Percentiles rank a stretch among this genome's conserved stretches.
Evolutionary conservation across 2,329 filamentous ascomycete genomes (phyloP).

Genomic region (Didymella arachidicola): DNA sequence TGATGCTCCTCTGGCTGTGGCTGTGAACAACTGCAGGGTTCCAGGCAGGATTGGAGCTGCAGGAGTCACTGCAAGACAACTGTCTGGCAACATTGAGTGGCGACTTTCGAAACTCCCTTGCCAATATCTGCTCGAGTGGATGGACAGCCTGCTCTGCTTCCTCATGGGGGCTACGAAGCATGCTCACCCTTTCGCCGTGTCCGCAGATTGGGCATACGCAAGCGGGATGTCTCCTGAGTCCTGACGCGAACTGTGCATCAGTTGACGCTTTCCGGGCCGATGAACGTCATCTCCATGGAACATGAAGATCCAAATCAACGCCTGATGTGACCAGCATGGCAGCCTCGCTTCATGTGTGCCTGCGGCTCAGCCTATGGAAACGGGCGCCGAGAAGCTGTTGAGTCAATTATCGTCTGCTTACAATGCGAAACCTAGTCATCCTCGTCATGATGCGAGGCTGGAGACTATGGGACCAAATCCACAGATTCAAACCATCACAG

Average conservation of each 20-base stretch:
- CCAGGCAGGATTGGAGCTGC: conserved; percentile 3
- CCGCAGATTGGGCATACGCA: conserved; percentile 9
- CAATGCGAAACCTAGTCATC: conserved; percentile 18
- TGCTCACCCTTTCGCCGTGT: conserved; percentile 4
- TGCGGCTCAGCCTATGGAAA: conserved; percentile 21
- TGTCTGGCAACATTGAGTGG: conserved; percentile 14
- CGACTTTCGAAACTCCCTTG: not conserved
- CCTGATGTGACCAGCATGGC: conserved; percentile 3
- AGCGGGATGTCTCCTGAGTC: conserved; percentile 1
- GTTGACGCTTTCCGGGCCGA: conserved; percentile 2
- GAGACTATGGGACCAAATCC: conserved; percentile 14
- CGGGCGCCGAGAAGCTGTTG: conserved; percentile 20
- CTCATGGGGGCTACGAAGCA: not conserved
- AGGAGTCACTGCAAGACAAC: conserved; percentile 4
- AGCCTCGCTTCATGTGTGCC: conserved; percentile 18
- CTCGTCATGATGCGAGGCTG: conserved; percentile 7
- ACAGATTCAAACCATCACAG: conserved; percentile 10
- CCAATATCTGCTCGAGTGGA: not conserved
- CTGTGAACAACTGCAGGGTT: conserved; percentile 25
- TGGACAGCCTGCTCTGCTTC: conserved; percentile 1
- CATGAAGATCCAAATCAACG: conserved; percentile 19
- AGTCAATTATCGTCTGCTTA: conserved; percentile 33
- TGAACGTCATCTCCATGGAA: conserved; percentile 14
- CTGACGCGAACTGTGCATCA: conserved; percentile 8
- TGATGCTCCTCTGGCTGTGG: conserved; percentile 21